A percentile compares a stretch with the other conserved stretches of the same genome.
Conservation (phyloP, 2,329 filamentous ascomycete genomes). For the Trichoderma sp. region DNA sequence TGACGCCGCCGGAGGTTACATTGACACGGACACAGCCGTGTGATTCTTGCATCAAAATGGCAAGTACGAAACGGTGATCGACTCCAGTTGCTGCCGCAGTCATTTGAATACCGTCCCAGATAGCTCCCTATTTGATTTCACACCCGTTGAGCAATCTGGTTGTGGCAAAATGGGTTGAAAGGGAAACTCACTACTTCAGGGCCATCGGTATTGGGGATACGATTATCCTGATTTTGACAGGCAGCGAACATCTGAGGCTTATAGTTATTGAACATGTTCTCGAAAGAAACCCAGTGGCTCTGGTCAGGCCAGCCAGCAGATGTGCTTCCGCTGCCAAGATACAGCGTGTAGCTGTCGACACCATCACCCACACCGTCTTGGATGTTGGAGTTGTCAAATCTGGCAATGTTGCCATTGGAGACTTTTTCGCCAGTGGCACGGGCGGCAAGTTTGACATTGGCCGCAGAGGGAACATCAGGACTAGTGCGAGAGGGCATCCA, state of each 20-base stretch:
- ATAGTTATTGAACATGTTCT: constrained; percentile 35
- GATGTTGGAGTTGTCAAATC: constrained; percentile 27
- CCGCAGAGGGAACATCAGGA: background rate
- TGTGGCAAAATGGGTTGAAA: background rate
- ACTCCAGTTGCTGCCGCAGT: constrained; percentile 39
- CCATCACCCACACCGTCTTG: constrained; percentile 32
- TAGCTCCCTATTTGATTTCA: constrained; percentile 26
- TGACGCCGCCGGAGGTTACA: constrained; percentile 46
- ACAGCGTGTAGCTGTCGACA: constrained; percentile 38
- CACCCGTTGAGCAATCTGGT: background rate
- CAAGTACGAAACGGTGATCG: constrained; percentile 48
- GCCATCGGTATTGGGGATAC: constrained; percentile 27
- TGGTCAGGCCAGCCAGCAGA: constrained; percentile 26
- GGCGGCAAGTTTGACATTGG: background rate
- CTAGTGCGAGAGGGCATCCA: constrained; percentile 10
- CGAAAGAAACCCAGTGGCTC: constrained; percentile 25
- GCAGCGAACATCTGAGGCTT: constrained; percentile 30
- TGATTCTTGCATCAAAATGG: constrained; percentile 51
- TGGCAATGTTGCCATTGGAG: constrained; percentile 1
- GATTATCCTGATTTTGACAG: constrained; percentile 15
- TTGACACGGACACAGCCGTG: constrained; percentile 49
- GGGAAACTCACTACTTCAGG: constrained; percentile 12
- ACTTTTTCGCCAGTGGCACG: background rate
- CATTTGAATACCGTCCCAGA: constrained; percentile 38
- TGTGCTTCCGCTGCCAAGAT: constrained; percentile 25